phyloP scores from a whole-genome alignment of 345 rosid species.

The Acer campestre region DNA sequence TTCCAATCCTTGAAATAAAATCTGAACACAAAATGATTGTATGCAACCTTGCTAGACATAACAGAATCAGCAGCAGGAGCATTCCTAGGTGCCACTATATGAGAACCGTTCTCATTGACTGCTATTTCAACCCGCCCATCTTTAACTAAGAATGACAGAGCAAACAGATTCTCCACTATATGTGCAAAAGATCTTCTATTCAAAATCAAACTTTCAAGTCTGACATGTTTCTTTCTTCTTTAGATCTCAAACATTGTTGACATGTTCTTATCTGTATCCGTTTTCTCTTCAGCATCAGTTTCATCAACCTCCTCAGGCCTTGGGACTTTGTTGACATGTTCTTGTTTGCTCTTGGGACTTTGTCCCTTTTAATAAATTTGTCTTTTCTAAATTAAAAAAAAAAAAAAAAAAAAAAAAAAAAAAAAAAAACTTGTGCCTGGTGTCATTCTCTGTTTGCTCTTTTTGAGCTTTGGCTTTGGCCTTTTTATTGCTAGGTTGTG shows the following conservation, averaged over 20 bases:
- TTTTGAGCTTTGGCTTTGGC: no score
- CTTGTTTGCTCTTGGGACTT: no score
- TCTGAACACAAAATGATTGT: conserved; percentile 84
- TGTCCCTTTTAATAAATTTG: no score
- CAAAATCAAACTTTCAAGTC: conserved; percentile 73
- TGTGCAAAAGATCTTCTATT: conserved; percentile 86
- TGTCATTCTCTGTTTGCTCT: no score
- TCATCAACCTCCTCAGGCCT: conserved; percentile 81
- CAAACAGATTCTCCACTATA: conserved; percentile 87
- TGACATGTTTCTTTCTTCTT: conserved; percentile 49
- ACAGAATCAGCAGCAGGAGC: conserved; percentile 67
- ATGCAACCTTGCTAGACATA: conserved; percentile 60
- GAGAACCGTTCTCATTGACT: conserved; percentile 62
- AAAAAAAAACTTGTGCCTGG: no score
- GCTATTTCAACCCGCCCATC: conserved; percentile 79
- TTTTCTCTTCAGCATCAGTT: conserved; percentile 58
- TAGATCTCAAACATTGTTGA: conserved; percentile 69
- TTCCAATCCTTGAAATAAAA: conserved; percentile 91
- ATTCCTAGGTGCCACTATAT: conserved; percentile 82
- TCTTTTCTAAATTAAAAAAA: no score
- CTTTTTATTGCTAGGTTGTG: no score
- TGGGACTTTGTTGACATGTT: no score
- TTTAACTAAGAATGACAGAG: conserved; percentile 83
- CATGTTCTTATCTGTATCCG: conserved; percentile 89
- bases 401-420: no score